Evolutionary conservation across 2,329 filamentous ascomycete genomes (phyloP).

Genomic region (Microdochium bolleyi): DNA sequence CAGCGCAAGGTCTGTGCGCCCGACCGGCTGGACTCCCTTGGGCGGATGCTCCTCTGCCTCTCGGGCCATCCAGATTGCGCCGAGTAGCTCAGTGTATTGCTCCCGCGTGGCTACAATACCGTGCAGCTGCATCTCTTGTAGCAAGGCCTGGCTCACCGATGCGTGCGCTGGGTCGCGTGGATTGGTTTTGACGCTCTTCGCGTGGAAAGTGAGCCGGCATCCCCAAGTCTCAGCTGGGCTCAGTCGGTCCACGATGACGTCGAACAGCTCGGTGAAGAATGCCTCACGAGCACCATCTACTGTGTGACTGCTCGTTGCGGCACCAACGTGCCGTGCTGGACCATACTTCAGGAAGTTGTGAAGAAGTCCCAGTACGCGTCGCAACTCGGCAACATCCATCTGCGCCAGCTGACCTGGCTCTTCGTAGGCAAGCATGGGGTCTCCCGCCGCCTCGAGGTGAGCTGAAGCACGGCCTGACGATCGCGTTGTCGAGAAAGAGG

Average conservation of each 20-base stretch:
- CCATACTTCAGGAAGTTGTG: not conserved
- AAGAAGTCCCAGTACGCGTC: not conserved
- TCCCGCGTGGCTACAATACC: slow-evolving; percentile 26
- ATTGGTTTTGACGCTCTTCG: slow-evolving; percentile 6
- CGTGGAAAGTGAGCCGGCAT: slow-evolving; percentile 21
- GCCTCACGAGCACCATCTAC: not conserved
- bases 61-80: not conserved
- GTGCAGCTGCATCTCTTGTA: slow-evolving; percentile 29
- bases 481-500: not conserved
- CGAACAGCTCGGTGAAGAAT: not conserved
- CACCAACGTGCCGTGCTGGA: not conserved
- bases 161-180: slow-evolving; percentile 1
- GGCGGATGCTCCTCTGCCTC: slow-evolving; percentile 24
- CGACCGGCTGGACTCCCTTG: slow-evolving; percentile 4
- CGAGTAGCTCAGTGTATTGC: slow-evolving; percentile 27
- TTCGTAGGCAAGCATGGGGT: not conserved
- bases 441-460: not conserved
- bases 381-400: not conserved
- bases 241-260: not conserved
- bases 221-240: slow-evolving; percentile 20
- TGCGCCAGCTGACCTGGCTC: not conserved
- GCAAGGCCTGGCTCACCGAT: slow-evolving; percentile 7
- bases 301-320: not conserved
- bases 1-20: slow-evolving; percentile 29
- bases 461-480: not conserved